phyloP scores from a whole-genome alignment of 1,284 basidiomycete genomes.

The Naganishia sp. region DNA sequence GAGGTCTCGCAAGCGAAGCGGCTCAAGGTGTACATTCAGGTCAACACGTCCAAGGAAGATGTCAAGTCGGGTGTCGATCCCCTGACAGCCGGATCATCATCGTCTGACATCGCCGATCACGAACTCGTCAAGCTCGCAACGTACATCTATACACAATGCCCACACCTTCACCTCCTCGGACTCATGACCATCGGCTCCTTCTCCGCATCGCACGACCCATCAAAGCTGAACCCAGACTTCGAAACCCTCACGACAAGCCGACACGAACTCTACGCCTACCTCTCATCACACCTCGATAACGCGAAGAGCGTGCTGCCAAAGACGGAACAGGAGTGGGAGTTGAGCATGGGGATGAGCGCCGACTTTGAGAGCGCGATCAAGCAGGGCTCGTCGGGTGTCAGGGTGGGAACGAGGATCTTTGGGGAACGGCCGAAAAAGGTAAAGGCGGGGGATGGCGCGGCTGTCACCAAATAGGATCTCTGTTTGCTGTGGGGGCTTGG shows the following conservation, averaged over 20 bases:
- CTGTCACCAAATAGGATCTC: slow-evolving; percentile 13
- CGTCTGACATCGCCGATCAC: slow-evolving; percentile 8
- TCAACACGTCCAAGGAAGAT: slow-evolving; percentile 92
- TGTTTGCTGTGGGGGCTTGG: no score
- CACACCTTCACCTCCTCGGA: slow-evolving; percentile 72
- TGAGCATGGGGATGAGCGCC: slow-evolving; percentile 98
- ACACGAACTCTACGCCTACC: slow-evolving; percentile 57
- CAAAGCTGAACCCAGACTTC: slow-evolving; percentile 81
- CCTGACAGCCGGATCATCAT: background rate
- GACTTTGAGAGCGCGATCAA: slow-evolving; percentile 86
- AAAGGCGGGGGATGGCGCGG: slow-evolving; percentile 17
- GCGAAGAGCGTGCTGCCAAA: slow-evolving; percentile 42
- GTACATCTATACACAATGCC: slow-evolving; percentile 72
- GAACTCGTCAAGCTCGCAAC: slow-evolving; percentile 69
- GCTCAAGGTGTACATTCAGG: slow-evolving; percentile 80
- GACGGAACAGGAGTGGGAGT: slow-evolving; percentile 62
- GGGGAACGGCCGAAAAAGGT: slow-evolving; percentile 61
- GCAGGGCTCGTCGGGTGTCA: slow-evolving; percentile 81
- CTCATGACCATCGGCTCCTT: slow-evolving; percentile 96
- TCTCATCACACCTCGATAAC: slow-evolving; percentile 54
- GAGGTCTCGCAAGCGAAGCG: slow-evolving; percentile 48
- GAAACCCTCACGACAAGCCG: slow-evolving; percentile 67
- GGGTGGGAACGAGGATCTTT: slow-evolving; percentile 91
- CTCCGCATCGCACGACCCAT: slow-evolving; percentile 63
- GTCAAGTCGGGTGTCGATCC: slow-evolving; percentile 82